Percentiles rank a stretch among this genome's conserved stretches.
Evolutionary conservation across 2,329 filamentous ascomycete species (phyloP).

Genomic region (Cladosporium halotolerans): DNA sequence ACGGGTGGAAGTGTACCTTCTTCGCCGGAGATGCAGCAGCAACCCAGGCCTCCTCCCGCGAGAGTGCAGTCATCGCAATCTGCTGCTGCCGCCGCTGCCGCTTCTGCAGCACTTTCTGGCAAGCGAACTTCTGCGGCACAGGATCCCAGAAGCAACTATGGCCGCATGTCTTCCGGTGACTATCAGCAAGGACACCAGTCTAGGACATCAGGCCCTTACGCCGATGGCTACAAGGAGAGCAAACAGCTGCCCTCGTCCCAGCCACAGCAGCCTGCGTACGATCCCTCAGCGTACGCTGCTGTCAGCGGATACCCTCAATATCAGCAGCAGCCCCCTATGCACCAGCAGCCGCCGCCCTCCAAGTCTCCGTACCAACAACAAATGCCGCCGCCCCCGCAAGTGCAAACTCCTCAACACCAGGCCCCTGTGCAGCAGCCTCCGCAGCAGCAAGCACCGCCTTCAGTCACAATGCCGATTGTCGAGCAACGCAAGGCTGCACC

Average conservation of each 20-base stretch:
- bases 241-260: conserved; percentile 22
- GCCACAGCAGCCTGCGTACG: conserved; percentile 58
- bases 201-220: conserved; percentile 22
- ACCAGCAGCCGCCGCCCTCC: conserved; percentile 47
- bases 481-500: conserved; percentile 55
- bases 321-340: conserved; percentile 31
- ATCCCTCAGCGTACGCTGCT: conserved; percentile 67
- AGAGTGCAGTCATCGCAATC: conserved; percentile 46
- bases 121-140: conserved; percentile 38
- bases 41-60: conserved; percentile 38
- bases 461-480: conserved; percentile 23
- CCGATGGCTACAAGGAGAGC: conserved; percentile 30
- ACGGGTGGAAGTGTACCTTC: conserved; percentile 32
- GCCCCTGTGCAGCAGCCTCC: conserved; percentile 32
- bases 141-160: conserved; percentile 29
- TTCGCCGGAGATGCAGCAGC: conserved; percentile 41
- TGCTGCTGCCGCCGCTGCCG: conserved; percentile 45
- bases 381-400: conserved; percentile 43
- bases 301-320: conserved; percentile 34
- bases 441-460: conserved; percentile 25
- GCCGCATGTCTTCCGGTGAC: conserved; percentile 39
- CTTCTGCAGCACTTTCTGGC: conserved; percentile 34
- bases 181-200: conserved; percentile 16
- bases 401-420: conserved; percentile 36
- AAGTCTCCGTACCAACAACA: conserved; percentile 46